These are phyloP conservation scores for Daldinia eschscholtzii DNA, from an alignment of 2,329 filamentous ascomycete species.

Conservation along the genomic window DNA sequence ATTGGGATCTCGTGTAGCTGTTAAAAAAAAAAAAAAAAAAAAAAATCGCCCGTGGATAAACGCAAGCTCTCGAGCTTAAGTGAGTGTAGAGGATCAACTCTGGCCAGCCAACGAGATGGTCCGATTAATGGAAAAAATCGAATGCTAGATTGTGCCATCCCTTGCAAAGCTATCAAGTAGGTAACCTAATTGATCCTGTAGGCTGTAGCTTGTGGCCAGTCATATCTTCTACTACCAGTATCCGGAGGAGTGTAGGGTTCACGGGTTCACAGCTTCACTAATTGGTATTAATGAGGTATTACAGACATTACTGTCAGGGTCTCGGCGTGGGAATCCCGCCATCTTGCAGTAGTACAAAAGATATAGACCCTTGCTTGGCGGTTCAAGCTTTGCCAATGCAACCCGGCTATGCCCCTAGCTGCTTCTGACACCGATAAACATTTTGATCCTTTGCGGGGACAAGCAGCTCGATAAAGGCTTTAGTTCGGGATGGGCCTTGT, in stretches of 20 bases:
- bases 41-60: background rate
- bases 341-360: slow-evolving; percentile 10
- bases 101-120: slow-evolving; percentile 18
- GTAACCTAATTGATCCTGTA: slow-evolving; percentile 1
- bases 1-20: slow-evolving; percentile 21
- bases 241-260: background rate
- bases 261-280: slow-evolving; percentile 15
- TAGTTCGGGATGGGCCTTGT: slow-evolving; percentile 9
- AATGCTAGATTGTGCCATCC: slow-evolving; percentile 16
- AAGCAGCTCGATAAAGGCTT: slow-evolving; percentile 2
- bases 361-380: slow-evolving; percentile 23
- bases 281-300: slow-evolving; percentile 11
- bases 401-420: slow-evolving; percentile 31
- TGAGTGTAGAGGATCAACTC: slow-evolving; percentile 16
- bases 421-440: slow-evolving; percentile 31
- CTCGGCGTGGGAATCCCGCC: slow-evolving; percentile 4
- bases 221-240: background rate
- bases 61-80: background rate
- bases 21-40: slow-evolving; percentile 8
- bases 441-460: slow-evolving; percentile 26
- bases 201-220: background rate
- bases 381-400: slow-evolving; percentile 40
- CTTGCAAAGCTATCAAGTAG: slow-evolving; percentile 2
- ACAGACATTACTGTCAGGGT: slow-evolving; percentile 14
- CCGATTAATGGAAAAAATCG: slow-evolving; percentile 38